A percentile compares a stretch with the other conserved stretches of the same genome.
phyloP scores from a whole-genome alignment of 2,329 filamentous ascomycete genomes.

The Calonectria pseudoturangicola region DNA sequence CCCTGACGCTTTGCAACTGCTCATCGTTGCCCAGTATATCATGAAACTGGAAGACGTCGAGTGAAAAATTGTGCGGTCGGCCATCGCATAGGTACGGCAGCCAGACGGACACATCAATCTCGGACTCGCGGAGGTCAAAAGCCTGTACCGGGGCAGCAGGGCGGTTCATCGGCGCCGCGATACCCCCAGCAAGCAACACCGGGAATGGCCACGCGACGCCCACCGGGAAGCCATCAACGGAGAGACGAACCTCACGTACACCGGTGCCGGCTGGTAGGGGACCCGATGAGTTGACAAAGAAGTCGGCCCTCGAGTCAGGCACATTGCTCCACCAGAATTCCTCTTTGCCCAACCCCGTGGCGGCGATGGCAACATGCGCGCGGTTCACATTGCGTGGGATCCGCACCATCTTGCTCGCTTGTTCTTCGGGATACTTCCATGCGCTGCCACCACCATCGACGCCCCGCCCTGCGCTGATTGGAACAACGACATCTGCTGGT shows the following conservation, averaged over 20 bases:
- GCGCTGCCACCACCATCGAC: conserved; percentile 52
- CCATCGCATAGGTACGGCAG: conserved; percentile 82
- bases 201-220: conserved; percentile 89
- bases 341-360: conserved; percentile 84
- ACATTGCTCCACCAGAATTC: conserved; percentile 93
- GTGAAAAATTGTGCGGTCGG: conserved; percentile 78
- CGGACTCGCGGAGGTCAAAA: conserved; percentile 77
- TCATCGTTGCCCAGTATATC: conserved; percentile 63
- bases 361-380: conserved; percentile 84
- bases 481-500: neutral
- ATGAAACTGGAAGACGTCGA: conserved; percentile 79
- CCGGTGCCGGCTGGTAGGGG: conserved; percentile 68
- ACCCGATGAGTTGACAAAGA: conserved; percentile 75
- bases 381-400: conserved; percentile 80
- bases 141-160: conserved; percentile 87
- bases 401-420: conserved; percentile 70
- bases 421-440: neutral
- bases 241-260: conserved; percentile 77
- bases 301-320: conserved; percentile 74
- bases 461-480: conserved; percentile 2
- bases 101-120: conserved; percentile 86
- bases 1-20: neutral
- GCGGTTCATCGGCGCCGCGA: conserved; percentile 85
- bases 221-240: conserved; percentile 82
- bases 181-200: conserved; percentile 85